These are phyloP conservation scores for Xylaria castorea DNA, from an alignment of 495 filamentous ascomycete species.

Conservation along the genomic window DNA sequence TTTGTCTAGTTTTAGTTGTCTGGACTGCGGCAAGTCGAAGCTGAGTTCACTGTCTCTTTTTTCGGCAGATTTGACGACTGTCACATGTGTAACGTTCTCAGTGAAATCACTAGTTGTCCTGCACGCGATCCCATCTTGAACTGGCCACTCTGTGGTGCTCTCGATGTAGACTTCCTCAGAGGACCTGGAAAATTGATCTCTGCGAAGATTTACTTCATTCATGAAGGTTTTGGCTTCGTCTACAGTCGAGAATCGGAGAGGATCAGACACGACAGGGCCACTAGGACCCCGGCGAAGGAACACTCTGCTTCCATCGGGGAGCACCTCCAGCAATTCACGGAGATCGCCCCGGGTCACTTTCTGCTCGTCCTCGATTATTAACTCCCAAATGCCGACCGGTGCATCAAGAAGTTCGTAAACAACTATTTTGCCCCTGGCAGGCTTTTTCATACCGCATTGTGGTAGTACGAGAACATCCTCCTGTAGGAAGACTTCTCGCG, in stretches of 20 bases:
- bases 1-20: neutral
- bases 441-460: neutral
- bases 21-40: neutral
- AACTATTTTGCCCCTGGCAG: neutral
- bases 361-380: neutral
- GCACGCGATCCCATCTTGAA: neutral
- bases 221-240: neutral
- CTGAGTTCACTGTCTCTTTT: neutral
- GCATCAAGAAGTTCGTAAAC: slow-evolving; percentile 15
- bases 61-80: neutral
- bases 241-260: slow-evolving; percentile 14
- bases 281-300: neutral
- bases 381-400: slow-evolving; percentile 18
- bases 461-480: slow-evolving; percentile 5
- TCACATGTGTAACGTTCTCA: neutral
- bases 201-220: neutral
- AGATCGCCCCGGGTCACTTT: slow-evolving; percentile 6
- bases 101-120: neutral
- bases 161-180: neutral
- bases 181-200: neutral
- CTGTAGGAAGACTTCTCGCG: slow-evolving; percentile 5
- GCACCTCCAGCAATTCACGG: neutral
- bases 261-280: neutral
- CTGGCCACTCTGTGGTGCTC: neutral
- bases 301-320: slow-evolving; percentile 11